Base-by-base conservation (phyloP, 1,284 basidiomycete species). In the Laetiporus sulphureus region DNA sequence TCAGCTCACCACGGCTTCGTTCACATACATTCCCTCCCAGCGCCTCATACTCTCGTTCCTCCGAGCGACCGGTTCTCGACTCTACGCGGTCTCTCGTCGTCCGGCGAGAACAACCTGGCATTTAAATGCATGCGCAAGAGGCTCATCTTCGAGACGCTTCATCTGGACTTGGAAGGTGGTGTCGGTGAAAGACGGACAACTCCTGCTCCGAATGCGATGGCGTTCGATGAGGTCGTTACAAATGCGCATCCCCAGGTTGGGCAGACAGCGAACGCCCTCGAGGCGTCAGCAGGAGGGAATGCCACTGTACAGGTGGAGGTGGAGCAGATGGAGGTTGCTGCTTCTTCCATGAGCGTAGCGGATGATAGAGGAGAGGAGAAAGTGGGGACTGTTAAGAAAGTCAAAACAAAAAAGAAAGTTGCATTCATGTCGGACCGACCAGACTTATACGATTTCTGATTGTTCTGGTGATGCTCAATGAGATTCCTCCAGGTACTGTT, bases 121-220 rank as follows among this genome's bases (percentile, higher is more conserved):
- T 99, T 98, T 75, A 90, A 86, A 60, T 88, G 92, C 54, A 94
- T 85, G 56, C 72, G 94, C 47, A 92, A 90, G 59, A 67, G 89
- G 29, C 70, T 97, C 37, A 71, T 95, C 18, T 79, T 98, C 50
- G 94, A 98, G 66, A 97, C 92, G 18, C 68, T 97, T 44, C 91
- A 96, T 66, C 71, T 97, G 10, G 95, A 94, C 56, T 74, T 92
- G 3, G 93, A 96, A 59, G 94, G 93, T 8, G 93, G 93, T 4
- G 83, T 91, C 4, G 75, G 82, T 11, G 94, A 96, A 62, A 71
- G 93, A 46, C 71, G 88, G 47, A 93, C 89, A 10, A 77, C 70
- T 2, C 71, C 77, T 11, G 64, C 68, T n/a, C 42, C 61, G 13
- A 63, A 47, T 29, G 45, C 52, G 3, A 53, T 50, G n/a, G 47